Base-by-base conservation (phyloP, 1,284 basidiomycete species). In the Rugosomyces carneus region DNA sequence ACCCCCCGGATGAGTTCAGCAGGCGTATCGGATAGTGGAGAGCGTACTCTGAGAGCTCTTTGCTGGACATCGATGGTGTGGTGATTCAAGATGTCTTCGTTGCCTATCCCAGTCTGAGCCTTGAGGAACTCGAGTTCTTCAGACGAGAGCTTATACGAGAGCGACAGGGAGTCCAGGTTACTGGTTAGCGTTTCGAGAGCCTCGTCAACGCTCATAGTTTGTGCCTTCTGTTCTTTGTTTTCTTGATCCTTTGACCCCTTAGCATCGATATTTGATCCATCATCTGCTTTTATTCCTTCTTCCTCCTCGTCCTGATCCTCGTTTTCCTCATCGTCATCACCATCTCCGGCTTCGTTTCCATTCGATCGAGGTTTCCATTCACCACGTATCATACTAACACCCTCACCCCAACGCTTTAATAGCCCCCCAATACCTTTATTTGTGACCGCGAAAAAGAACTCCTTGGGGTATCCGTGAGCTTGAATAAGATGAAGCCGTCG, bases 371-470 rank as follows among this genome's bases (percentile, higher is more conserved):
- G 58, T 52, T 78, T 85, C 87, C 87, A 90, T 42, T 76, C 69
- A 21, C 75, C 75, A 20, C 87, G 69, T 44, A 89, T 70, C 66
- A 90, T 69, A 57, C 84, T 89, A 6, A 77, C 87, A 8, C 86
- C 87, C 52, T 86, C 84, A 8, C 87, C 87, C 84, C 85, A 89
- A 56, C 68, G 76, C 59, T 76, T 76, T 48, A 89, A 60, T 16
- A 89, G 65, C 1, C 81, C 84, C 7, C 86, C 87, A 6, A 93
- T 79, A 18, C 91, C 91, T 61, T 89, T 90, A 62, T 92, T 90
- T 7, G 88, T 91, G 36, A 94, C 83, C 18, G 82, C 78, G 62
- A 93, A 94, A 65, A 89, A 93, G 64, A 84, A 94, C 55, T 91
- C 77, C 60, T 85, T 84, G 1, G 92, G 92, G 58, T 86, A 95